These are phyloP conservation scores for Wickerhamiella pararugosa DNA, from an alignment of 1,139 yeast species.

Conservation along the genomic window DNA sequence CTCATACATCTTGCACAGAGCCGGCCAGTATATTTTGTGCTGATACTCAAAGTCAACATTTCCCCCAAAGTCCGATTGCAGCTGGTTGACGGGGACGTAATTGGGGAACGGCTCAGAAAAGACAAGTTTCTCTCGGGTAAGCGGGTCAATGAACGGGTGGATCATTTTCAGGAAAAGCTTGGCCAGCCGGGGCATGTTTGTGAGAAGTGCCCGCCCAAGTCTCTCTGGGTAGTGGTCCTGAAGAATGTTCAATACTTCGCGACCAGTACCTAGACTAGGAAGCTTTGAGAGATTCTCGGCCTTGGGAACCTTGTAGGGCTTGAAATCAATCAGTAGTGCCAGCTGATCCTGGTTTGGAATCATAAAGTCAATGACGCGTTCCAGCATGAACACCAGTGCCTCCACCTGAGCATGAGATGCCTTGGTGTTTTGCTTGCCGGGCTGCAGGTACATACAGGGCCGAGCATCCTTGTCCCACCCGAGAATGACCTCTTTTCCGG, in stretches of 20 bases:
- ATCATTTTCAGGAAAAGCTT: conserved; percentile 80
- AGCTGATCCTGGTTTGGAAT: conserved; percentile 91
- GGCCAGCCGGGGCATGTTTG: conserved; percentile 87
- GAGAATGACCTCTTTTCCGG: conserved; percentile 78
- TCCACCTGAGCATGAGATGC: conserved; percentile 80
- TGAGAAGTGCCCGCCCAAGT: conserved; percentile 75
- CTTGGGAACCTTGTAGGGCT: conserved; percentile 42
- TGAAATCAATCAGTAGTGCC: conserved; percentile 80
- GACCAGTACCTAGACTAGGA: conserved; percentile 69
- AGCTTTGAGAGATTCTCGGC: conserved; percentile 42
- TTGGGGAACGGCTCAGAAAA: conserved; percentile 77
- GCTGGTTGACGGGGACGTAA: conserved; percentile 66
- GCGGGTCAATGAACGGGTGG: conserved; percentile 88
- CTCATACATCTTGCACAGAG: conserved; percentile 42
- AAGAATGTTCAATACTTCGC: conserved; percentile 70
- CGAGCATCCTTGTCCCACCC: conserved; percentile 83
- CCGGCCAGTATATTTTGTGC: conserved; percentile 72
- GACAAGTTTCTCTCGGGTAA: conserved; percentile 81
- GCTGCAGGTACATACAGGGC: conserved; percentile 78
- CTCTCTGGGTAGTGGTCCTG: conserved; percentile 96
- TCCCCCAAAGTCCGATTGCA: conserved; percentile 79
- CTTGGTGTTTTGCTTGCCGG: conserved; percentile 88
- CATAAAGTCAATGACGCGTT: conserved; percentile 81
- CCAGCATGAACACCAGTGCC: conserved; percentile 82
- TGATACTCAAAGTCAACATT: conserved; percentile 63